Evolutionary conservation across 345 rosid genomes (phyloP), one percentile per base, ranked within the genome.

Genomic region (Ricinus communis): DNA sequence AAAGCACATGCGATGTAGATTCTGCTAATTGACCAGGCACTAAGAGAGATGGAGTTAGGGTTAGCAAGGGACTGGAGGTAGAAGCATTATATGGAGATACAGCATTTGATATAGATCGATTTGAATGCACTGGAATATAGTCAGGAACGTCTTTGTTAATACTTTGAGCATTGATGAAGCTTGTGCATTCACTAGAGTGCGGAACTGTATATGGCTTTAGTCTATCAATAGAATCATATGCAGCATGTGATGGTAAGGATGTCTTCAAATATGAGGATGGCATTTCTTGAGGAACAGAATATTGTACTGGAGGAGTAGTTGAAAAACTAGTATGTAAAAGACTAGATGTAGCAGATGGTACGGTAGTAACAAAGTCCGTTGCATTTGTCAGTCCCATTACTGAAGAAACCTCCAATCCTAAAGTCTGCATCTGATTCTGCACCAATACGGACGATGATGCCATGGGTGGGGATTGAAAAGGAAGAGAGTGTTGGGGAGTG

Each of bases 61-160:
- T 54, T 55, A 33, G 60, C 68, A 77, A 47, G 68, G 81, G 60
- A 38, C 75, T 75, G 5, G 86, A 74, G 50, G 70, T 69, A 30
- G 74, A 63, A 21, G 33, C 68, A 11, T 30, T 45, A 50, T 27
- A 69, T 19, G 75, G 40, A 27, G 66, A 58, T 19, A 49, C 38
- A 38, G 65, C 38, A 49, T 59, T 45, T 46, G 76, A 71, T 62
- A 63, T 58, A 5, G 73, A 18, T 24, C 51, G 79, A 4, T 71
- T 36, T 45, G 73, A 56, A 74, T 18, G 19, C 51, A 70, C 36
- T 3, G 61, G 9, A 62, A n/a, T 27, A 55, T 65, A 68, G 33
- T 59, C 47, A 33, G 63, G 30, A 45, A 54, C 73, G 46, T 63
- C 52, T 72, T 61, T 62, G 22, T 62, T 46, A n/a, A 62, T 10